phyloP scores from a whole-genome alignment of 768 basidiomycete genomes.

The Sarcodon sp. region DNA sequence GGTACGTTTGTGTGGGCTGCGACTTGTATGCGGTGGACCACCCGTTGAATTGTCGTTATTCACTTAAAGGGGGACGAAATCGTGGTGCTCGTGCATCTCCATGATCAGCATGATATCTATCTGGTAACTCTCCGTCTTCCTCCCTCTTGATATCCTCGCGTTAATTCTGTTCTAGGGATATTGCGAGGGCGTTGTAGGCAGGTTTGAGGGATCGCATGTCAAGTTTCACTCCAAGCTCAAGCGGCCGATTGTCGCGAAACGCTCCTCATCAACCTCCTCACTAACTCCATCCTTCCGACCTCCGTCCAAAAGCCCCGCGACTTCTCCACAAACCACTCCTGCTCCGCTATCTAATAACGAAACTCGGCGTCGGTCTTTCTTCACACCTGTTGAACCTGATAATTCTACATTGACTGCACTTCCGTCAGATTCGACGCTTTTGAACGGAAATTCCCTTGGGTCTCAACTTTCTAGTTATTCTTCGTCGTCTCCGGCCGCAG shows the following conservation, averaged over 20 bases:
- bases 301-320: slow-evolving; percentile 8
- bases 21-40: not conserved
- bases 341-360: not conserved
- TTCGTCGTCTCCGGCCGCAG: slow-evolving; percentile 14
- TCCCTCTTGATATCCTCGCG: not conserved
- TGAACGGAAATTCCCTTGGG: slow-evolving; percentile 7
- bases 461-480: slow-evolving; percentile 15
- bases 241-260: slow-evolving; percentile 67
- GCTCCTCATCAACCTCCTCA: slow-evolving; percentile 21
- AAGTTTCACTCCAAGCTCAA: slow-evolving; percentile 66
- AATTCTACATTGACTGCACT: not conserved
- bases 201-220: slow-evolving; percentile 52
- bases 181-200: slow-evolving; percentile 80
- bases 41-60: not conserved
- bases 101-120: slow-evolving; percentile 37
- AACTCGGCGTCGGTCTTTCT: not conserved
- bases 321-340: slow-evolving; percentile 3
- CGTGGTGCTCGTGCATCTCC: slow-evolving; percentile 60
- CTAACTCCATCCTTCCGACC: slow-evolving; percentile 10
- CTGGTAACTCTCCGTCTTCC: slow-evolving; percentile 34
- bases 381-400: not conserved
- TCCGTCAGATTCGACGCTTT: slow-evolving; percentile 4
- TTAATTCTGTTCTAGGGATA: slow-evolving; percentile 40
- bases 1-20: slow-evolving; percentile 23
- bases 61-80: slow-evolving; percentile 61